Percentiles rank a stretch among this genome's conserved stretches.
Conservation (phyloP, 2,329 filamentous ascomycete genomes). For the Colletotrichum simmondsii region DNA sequence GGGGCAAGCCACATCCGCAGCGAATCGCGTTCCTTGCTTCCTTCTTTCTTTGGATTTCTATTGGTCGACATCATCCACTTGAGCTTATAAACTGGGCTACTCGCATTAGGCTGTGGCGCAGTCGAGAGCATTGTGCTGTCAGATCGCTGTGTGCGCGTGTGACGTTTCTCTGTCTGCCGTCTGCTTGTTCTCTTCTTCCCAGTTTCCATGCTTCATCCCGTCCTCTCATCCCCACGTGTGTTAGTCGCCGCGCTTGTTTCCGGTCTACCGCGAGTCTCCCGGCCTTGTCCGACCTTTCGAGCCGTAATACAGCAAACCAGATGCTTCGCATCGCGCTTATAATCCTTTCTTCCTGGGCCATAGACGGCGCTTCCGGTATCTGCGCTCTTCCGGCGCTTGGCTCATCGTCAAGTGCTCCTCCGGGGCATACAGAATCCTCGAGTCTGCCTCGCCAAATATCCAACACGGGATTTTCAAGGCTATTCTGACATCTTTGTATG, state of each 20-base stretch:
- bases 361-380: not conserved
- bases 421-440: not conserved
- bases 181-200: not conserved
- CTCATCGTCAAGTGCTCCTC: not conserved
- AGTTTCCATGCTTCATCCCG: not conserved
- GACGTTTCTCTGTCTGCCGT: not conserved
- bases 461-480: not conserved
- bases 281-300: not conserved
- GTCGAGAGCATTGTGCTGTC: not conserved
- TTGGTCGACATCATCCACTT: not conserved
- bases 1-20: conserved; percentile 17
- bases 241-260: not conserved
- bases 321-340: conserved; percentile 1
- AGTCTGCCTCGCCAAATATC: conserved; percentile 24
- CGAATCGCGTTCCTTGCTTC: not conserved
- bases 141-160: not conserved
- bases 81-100: conserved; percentile 9
- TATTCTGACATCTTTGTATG: not conserved
- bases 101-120: conserved; percentile 2
- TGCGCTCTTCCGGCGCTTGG: conserved; percentile 4
- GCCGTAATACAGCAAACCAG: conserved; percentile 31
- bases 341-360: not conserved
- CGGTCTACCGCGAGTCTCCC: not conserved
- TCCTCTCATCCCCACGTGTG: not conserved
- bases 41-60: not conserved